Percentiles rank a stretch among this genome's conserved stretches.
Conservation (phyloP, 148 eudicot species). For the Tetragonia tetragonoides region DNA sequence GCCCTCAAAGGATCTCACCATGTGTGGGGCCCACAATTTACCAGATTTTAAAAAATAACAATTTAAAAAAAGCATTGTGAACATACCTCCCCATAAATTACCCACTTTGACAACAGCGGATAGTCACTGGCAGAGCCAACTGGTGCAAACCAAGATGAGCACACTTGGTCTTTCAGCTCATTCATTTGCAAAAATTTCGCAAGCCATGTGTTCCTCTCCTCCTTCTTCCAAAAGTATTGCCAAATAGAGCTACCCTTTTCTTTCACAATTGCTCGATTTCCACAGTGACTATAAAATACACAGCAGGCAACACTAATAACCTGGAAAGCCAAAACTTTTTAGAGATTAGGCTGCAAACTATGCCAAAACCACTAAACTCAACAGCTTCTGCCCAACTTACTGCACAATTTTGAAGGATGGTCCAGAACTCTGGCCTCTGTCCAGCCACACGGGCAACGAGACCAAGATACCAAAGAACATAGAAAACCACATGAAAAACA, state of each 20-base stretch:
- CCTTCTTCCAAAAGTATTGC: constrained; percentile 83
- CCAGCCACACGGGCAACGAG: constrained; percentile 98
- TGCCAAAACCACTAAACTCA: neutral
- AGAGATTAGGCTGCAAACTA: constrained; percentile 7
- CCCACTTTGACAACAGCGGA: constrained; percentile 97
- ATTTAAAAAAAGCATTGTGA: neutral
- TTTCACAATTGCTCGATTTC: constrained; percentile 77
- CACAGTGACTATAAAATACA: constrained; percentile 98
- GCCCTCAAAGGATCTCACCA: neutral
- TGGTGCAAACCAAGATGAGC: constrained; percentile 98
- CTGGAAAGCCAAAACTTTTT: constrained; percentile 40
- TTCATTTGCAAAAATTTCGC: constrained; percentile 75
- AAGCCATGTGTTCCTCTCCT: constrained; percentile 80
- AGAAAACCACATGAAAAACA: constrained; percentile 82
- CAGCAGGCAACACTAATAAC: constrained; percentile 96
- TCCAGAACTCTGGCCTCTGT: constrained; percentile 74
- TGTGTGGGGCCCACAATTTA: neutral
- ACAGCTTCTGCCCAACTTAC: constrained; percentile 44
- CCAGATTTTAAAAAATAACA: neutral
- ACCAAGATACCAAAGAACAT: constrained; percentile 96
- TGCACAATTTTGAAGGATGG: constrained; percentile 92
- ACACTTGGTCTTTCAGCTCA: constrained; percentile 84
- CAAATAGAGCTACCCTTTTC: constrained; percentile 61
- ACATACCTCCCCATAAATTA: constrained; percentile 92
- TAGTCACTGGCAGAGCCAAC: constrained; percentile 99